Conservation (phyloP, 257 asterid genomes). For the Pogostemon cablin region DNA sequence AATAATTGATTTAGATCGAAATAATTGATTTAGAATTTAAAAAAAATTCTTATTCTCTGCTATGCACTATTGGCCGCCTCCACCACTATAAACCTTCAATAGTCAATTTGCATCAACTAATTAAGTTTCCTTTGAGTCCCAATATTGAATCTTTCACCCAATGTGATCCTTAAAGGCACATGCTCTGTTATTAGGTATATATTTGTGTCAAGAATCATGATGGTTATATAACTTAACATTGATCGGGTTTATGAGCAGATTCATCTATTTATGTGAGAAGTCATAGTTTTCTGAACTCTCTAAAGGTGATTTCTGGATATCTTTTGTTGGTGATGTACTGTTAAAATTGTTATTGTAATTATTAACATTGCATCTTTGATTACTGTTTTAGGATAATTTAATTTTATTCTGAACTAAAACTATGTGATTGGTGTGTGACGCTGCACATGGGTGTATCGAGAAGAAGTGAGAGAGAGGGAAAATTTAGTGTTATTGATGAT, state of each 20-base stretch:
- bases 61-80: neutral
- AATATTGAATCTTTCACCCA: conserved; percentile 1
- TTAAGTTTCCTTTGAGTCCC: conserved; percentile 22
- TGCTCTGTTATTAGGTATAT: neutral
- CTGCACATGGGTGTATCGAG: conserved; percentile 11
- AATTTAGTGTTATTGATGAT: neutral
- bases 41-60: neutral
- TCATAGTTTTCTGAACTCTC: conserved; percentile 18
- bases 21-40: neutral
- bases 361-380: neutral
- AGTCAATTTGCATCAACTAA: conserved; percentile 5
- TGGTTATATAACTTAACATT: neutral
- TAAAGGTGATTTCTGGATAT: conserved; percentile 25
- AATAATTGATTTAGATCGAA: too few species aligned
- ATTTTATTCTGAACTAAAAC: neutral
- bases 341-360: neutral
- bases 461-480: neutral
- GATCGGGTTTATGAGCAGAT: conserved; percentile 31
- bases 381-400: neutral
- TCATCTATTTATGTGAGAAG: conserved; percentile 26
- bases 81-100: neutral
- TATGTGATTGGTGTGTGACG: neutral
- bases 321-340: neutral
- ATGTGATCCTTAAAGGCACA: neutral
- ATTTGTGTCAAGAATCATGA: conserved; percentile 21